Conservation (phyloP, 1,284 basidiomycete species). For the Boletus smithii region DNA sequence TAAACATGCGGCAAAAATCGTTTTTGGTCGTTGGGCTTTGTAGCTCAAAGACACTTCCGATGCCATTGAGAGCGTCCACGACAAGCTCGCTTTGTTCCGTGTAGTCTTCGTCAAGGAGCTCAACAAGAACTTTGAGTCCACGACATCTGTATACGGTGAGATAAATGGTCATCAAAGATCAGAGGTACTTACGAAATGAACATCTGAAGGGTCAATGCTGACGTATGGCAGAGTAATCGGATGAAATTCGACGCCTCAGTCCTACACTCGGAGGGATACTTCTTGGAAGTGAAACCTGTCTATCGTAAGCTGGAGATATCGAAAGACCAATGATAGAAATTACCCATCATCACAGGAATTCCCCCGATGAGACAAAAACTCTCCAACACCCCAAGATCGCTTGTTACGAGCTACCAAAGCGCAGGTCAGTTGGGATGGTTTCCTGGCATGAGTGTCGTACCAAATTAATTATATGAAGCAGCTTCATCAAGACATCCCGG, state of each 20-base stretch:
- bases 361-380: slow-evolving; percentile 94
- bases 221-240: slow-evolving; percentile 87
- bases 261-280: slow-evolving; percentile 89
- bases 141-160: slow-evolving; percentile 64
- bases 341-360: slow-evolving; percentile 90
- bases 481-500: slow-evolving; percentile 78
- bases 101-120: slow-evolving; percentile 95
- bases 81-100: slow-evolving; percentile 87
- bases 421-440: slow-evolving; percentile 11
- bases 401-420: slow-evolving; percentile 72
- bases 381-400: slow-evolving; percentile 85
- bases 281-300: slow-evolving; percentile 87
- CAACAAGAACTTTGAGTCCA: slow-evolving; percentile 89
- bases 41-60: slow-evolving; percentile 92
- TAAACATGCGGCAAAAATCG: slow-evolving; percentile 98
- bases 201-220: slow-evolving; percentile 93
- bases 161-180: background rate
- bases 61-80: slow-evolving; percentile 90
- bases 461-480: slow-evolving; percentile 88
- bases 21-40: slow-evolving; percentile 95
- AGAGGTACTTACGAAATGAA: slow-evolving; percentile 79
- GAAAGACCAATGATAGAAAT: slow-evolving; percentile 7
- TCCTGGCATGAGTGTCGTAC: slow-evolving; percentile 41
- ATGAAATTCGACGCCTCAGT: slow-evolving; percentile 96
- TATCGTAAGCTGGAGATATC: slow-evolving; percentile 4